phyloP scores from a whole-genome alignment of 768 basidiomycete genomes.

The Xerocomellus dryophilus region DNA sequence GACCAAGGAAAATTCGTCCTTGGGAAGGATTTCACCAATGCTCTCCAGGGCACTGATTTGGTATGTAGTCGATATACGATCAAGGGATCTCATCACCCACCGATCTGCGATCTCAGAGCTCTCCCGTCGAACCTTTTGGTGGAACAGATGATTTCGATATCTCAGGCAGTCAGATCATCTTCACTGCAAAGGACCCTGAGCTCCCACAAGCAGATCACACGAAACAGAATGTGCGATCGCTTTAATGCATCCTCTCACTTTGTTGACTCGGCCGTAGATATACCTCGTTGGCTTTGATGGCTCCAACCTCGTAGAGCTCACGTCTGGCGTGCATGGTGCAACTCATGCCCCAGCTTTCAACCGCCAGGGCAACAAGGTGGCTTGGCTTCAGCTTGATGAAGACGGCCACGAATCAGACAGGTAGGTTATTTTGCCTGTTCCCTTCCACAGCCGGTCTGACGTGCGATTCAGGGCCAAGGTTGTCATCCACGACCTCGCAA shows the following conservation, averaged over 20 bases:
- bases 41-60: slow-evolving; percentile 65
- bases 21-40: slow-evolving; percentile 51
- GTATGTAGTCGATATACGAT: slow-evolving; percentile 40
- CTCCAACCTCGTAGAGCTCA: slow-evolving; percentile 60
- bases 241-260: neutral
- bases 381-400: slow-evolving; percentile 83
- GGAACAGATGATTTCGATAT: slow-evolving; percentile 78
- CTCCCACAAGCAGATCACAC: slow-evolving; percentile 83
- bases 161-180: slow-evolving; percentile 64
- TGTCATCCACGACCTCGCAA: slow-evolving; percentile 71
- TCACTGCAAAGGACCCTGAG: slow-evolving; percentile 82
- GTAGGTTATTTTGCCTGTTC: slow-evolving; percentile 30
- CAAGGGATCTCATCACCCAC: neutral
- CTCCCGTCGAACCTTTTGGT: slow-evolving; percentile 87
- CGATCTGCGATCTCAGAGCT: slow-evolving; percentile 40
- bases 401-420: slow-evolving; percentile 92
- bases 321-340: slow-evolving; percentile 83
- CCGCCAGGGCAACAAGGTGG: slow-evolving; percentile 62
- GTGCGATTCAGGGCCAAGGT: slow-evolving; percentile 56
- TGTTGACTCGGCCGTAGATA: slow-evolving; percentile 42
- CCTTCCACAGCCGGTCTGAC: neutral
- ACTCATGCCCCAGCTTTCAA: slow-evolving; percentile 72
- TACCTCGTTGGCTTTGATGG: slow-evolving; percentile 65
- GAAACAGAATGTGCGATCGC: slow-evolving; percentile 65
- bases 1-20: slow-evolving; percentile 51